A percentile compares a stretch with the other conserved stretches of the same genome.
Evolutionary conservation across 1,284 basidiomycete species (phyloP).

Genomic region (Irpex rosettiformis): DNA sequence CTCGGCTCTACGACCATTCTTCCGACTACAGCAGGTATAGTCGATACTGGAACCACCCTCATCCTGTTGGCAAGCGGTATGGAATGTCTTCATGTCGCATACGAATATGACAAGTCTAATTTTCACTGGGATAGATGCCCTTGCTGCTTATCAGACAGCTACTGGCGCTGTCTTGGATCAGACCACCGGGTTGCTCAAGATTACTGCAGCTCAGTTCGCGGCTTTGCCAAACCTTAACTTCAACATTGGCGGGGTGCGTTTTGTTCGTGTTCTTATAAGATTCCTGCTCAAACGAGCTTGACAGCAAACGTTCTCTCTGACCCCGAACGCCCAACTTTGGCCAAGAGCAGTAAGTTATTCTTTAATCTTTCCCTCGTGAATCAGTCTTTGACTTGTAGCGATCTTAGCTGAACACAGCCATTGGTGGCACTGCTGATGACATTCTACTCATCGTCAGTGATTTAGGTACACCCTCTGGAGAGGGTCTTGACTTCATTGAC

Average conservation of each 20-base stretch:
- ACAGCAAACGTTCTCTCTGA: conserved; percentile 5
- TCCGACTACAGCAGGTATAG: conserved; percentile 13
- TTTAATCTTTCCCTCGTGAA: not conserved
- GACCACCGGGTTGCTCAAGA: conserved; percentile 48
- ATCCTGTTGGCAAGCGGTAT: conserved; percentile 15
- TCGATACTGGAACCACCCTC: conserved; percentile 21
- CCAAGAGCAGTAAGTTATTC: conserved; percentile 18
- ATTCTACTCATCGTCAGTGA: conserved; percentile 28
- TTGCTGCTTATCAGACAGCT: conserved; percentile 39
- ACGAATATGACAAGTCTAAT: not conserved
- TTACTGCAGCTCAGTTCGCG: conserved; percentile 46
- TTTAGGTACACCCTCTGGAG: conserved; percentile 21
- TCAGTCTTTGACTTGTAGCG: not conserved
- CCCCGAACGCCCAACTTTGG: conserved; percentile 14
- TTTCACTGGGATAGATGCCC: conserved; percentile 37
- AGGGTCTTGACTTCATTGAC: conserved; percentile 30
- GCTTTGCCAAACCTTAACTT: conserved; percentile 53
- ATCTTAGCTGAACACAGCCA: conserved; percentile 26
- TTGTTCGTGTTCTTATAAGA: not conserved
- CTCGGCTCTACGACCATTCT: conserved; percentile 12
- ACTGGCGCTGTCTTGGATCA: conserved; percentile 50
- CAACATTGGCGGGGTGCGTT: conserved; percentile 38
- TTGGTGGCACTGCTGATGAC: conserved; percentile 23
- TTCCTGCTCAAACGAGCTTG: not conserved
- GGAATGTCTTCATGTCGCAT: not conserved